These are phyloP conservation scores for Eucalyptus polyanthemos DNA, from an alignment of 345 rosid species.

Conservation along the genomic window DNA sequence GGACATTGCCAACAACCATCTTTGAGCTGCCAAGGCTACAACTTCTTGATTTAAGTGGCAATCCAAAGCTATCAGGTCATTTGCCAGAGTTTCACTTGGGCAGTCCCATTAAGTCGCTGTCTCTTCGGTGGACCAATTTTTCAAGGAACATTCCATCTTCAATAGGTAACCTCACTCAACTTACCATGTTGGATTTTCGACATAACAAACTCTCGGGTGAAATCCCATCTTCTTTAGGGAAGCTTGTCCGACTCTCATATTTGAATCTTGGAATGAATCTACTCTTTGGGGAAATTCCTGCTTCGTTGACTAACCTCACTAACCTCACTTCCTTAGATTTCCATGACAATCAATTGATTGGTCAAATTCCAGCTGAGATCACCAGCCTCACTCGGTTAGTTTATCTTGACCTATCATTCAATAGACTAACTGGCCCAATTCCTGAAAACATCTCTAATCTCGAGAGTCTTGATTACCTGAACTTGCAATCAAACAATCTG, in stretches of 20 bases:
- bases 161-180: too few species aligned
- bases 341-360: accelerated
- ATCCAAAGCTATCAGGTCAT: accelerated
- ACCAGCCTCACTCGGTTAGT: neutral
- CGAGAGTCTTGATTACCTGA: neutral
- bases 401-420: neutral
- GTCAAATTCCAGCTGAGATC: neutral
- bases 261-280: too few species aligned
- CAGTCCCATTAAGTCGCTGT: neutral
- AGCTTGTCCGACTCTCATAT: accelerated
- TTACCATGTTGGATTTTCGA: accelerated
- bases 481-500: neutral
- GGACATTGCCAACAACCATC: too few species aligned
- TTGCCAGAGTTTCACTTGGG: too few species aligned
- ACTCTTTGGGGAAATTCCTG: neutral
- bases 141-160: too few species aligned
- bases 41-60: accelerated
- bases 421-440: constrained; percentile 2
- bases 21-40: accelerated
- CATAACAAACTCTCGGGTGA: accelerated
- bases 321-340: too few species aligned
- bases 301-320: too few species aligned
- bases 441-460: neutral
- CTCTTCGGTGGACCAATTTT: accelerated
- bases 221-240: too few species aligned